Evolutionary conservation across 2,329 filamentous ascomycete species (phyloP).

Genomic region (Madurella fahalii): DNA sequence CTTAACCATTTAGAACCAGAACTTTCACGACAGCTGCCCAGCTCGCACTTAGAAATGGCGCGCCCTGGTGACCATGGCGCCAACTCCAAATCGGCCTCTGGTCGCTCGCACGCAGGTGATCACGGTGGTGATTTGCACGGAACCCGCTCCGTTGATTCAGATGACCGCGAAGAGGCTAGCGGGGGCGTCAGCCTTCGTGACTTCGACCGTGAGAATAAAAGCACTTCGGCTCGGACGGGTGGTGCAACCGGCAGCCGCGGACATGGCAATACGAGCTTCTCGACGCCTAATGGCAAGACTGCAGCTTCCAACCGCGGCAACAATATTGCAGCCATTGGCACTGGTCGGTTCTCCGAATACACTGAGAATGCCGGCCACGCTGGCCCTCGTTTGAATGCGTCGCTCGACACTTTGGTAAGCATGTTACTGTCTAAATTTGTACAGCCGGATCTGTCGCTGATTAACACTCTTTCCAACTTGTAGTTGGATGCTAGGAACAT

Average conservation of each 20-base stretch:
- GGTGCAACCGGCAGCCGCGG: background rate
- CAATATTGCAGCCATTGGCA: slow-evolving; percentile 13
- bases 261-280: background rate
- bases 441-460: background rate
- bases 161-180: slow-evolving; percentile 7
- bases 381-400: background rate
- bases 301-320: background rate
- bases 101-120: background rate
- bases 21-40: background rate
- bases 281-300: background rate
- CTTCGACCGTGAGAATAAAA: slow-evolving; percentile 6
- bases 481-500: background rate
- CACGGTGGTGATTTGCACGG: background rate
- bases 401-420: slow-evolving; percentile 1
- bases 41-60: background rate
- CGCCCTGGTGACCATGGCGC: background rate
- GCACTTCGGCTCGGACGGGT: background rate
- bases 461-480: background rate
- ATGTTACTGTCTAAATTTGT: background rate
- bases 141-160: slow-evolving; percentile 1
- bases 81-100: background rate
- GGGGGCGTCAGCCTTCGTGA: slow-evolving; percentile 18
- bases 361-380: background rate
- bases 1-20: background rate
- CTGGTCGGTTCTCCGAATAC: slow-evolving; percentile 1